Base-by-base conservation (phyloP, 371 early-diverging fungal genomes). In the Capillidium rhysosporum region DNA sequence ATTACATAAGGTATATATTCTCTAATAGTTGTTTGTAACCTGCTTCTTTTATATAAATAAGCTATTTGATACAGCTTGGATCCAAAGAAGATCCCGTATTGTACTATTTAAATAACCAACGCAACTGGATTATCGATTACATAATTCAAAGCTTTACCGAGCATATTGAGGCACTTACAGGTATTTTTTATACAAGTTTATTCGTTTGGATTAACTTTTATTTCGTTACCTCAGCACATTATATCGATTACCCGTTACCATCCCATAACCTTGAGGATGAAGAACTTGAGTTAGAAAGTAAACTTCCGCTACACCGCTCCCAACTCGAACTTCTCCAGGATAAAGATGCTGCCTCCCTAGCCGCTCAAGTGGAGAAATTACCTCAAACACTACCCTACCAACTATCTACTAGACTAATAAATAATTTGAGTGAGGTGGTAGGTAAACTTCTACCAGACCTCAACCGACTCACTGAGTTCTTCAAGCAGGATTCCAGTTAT, bases 1-100 rank as follows among this genome's bases (percentile, higher is more conserved):
- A 80, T 39, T 77, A 83, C 16, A 88, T 95, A 59, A 73, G 76
- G 80, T 84, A 75, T 34, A 57, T 65, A 4, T 21, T 14, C 21
- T 25, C 28, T 8, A 18, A 40, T 18, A n/a, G 0, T 1, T 23
- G 20, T 46, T 38, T 47, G 16, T 12, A 9, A 40, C 20, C 40
- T 12, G 20, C 38, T 28, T 12, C 18, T 41, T 31, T 31, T 16
- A 38, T 53, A 46, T 49, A 23, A 41, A 14, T 9, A 46, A 85
- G 86, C 30, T 75, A 77, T 55, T 58, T 88, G 24, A 75, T 88
- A 40, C 92, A 89, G 40, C 65, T 89, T 18, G 86, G 86, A 61
- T 74, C 88, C 0, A 70, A 75, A 4, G 75, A 73, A 51, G 92
- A 93, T 58, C 97, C 97, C 3, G 89, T 91, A 3, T 83, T 84